These are phyloP conservation scores for Ophiocordyceps sinensis DNA, from an alignment of 2,329 filamentous ascomycete species.

Conservation along the genomic window DNA sequence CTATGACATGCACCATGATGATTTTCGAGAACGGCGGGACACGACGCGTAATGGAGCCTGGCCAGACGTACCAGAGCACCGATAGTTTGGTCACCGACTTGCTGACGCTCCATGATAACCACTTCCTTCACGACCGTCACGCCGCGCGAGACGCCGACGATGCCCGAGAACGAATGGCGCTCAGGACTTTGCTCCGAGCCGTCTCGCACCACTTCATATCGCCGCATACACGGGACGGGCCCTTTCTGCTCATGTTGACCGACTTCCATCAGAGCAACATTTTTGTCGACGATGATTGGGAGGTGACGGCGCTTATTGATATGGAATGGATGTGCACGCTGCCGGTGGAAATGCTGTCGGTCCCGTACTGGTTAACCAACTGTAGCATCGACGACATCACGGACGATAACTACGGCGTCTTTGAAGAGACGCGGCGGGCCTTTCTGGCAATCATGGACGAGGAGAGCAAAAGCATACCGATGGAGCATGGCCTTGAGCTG, in stretches of 20 bases:
- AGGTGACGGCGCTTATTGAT: slow-evolving; percentile 17
- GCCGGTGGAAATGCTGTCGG: slow-evolving; percentile 14
- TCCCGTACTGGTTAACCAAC: slow-evolving; percentile 17
- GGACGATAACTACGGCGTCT: slow-evolving; percentile 4
- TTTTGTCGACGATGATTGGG: slow-evolving; percentile 19
- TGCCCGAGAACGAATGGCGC: slow-evolving; percentile 14
- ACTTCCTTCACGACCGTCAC: slow-evolving; percentile 13
- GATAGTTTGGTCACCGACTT: slow-evolving; percentile 14
- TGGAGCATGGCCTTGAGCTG: slow-evolving; percentile 5
- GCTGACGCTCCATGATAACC: slow-evolving; percentile 12
- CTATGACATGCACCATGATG: slow-evolving; percentile 5
- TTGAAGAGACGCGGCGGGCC: slow-evolving; percentile 4
- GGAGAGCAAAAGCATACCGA: slow-evolving; percentile 1
- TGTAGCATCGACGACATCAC: slow-evolving; percentile 8
- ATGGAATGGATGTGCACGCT: slow-evolving; percentile 18
- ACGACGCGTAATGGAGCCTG: slow-evolving; percentile 14
- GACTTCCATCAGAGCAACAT: slow-evolving; percentile 20
- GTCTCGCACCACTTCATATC: slow-evolving; percentile 13
- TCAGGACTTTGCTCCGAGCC: slow-evolving; percentile 10
- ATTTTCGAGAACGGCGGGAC: slow-evolving; percentile 17
- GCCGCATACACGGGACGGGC: slow-evolving; percentile 8
- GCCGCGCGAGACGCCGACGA: slow-evolving; percentile 12
- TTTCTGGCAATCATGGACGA: slow-evolving; percentile 7
- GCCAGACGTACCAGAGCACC: slow-evolving; percentile 14
- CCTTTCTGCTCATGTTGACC: slow-evolving; percentile 14